Conservation (phyloP, 2,329 filamentous ascomycete genomes). For the Fusarium austroafricanum region DNA sequence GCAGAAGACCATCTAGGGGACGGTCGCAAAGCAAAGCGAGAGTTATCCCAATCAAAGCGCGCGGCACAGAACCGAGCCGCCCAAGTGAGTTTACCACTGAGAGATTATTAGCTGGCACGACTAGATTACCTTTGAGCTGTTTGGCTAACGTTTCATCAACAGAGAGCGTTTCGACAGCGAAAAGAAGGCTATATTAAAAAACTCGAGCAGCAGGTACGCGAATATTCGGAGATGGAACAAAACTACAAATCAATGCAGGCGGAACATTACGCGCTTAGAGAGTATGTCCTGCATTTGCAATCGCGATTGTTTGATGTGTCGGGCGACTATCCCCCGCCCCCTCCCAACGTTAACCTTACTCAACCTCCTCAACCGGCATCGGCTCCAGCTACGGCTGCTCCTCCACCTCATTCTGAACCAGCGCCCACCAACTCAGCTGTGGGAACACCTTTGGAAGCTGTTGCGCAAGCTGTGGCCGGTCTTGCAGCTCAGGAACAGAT, state of each 20-base stretch:
- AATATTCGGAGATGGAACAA: constrained; percentile 79
- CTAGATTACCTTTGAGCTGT: neutral
- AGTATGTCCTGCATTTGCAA: constrained; percentile 93
- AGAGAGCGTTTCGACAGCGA: constrained; percentile 96
- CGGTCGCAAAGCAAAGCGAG: constrained; percentile 84
- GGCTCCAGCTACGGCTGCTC: constrained; percentile 39
- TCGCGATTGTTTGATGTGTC: constrained; percentile 84
- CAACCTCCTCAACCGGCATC: constrained; percentile 45
- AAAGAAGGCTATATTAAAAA: constrained; percentile 99
- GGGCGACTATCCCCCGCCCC: constrained; percentile 86
- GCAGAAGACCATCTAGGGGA: constrained; percentile 55
- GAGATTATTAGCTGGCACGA: neutral
- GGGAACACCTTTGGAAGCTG: constrained; percentile 59
- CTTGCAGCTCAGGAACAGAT: constrained; percentile 57
- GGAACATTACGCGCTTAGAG: constrained; percentile 90
- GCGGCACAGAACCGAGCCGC: constrained; percentile 97
- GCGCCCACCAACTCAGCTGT: constrained; percentile 46
- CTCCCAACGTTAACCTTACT: constrained; percentile 78
- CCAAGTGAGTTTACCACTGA: constrained; percentile 74
- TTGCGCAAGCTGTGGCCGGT: constrained; percentile 62
- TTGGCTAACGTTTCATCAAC: constrained; percentile 43
- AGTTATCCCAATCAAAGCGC: constrained; percentile 94
- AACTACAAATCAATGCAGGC: constrained; percentile 83
- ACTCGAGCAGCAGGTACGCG: constrained; percentile 91
- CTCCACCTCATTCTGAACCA: constrained; percentile 36